A percentile compares a stretch with the other conserved stretches of the same genome.
Conservation (phyloP, 2,329 filamentous ascomycete species). For the Calonectria montana region DNA sequence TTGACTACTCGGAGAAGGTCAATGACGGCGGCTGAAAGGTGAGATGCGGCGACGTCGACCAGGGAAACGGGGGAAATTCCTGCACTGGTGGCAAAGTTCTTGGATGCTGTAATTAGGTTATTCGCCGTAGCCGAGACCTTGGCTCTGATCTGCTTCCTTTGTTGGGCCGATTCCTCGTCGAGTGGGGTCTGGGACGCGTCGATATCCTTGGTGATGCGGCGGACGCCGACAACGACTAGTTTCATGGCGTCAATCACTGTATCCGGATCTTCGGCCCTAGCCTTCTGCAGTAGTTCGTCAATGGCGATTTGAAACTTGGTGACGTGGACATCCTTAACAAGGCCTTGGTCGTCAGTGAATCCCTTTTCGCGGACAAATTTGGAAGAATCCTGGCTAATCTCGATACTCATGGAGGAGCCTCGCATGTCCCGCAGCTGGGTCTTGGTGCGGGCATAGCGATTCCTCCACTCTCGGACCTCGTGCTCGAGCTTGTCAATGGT, state of each 20-base stretch:
- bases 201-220: slow-evolving; percentile 86
- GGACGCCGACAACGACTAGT: slow-evolving; percentile 82
- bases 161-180: slow-evolving; percentile 65
- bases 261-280: slow-evolving; percentile 78
- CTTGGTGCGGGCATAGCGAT: slow-evolving; percentile 87
- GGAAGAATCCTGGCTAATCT: slow-evolving; percentile 76
- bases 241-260: slow-evolving; percentile 89
- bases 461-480: slow-evolving; percentile 90
- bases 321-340: slow-evolving; percentile 91
- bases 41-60: slow-evolving; percentile 91
- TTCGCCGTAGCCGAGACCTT: slow-evolving; percentile 94
- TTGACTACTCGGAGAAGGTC: slow-evolving; percentile 88
- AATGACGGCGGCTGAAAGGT: slow-evolving; percentile 86
- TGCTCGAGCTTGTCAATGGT: slow-evolving; percentile 82
- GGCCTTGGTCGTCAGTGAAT: slow-evolving; percentile 77
- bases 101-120: slow-evolving; percentile 93
- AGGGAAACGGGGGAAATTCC: slow-evolving; percentile 94
- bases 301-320: slow-evolving; percentile 96
- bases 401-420: slow-evolving; percentile 81
- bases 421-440: slow-evolving; percentile 86
- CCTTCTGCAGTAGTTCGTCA: slow-evolving; percentile 86
- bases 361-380: slow-evolving; percentile 73
- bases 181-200: slow-evolving; percentile 64
- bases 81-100: slow-evolving; percentile 85
- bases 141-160: slow-evolving; percentile 78